Conservation (phyloP, 495 filamentous ascomycete genomes). For the Bombardia bombarda region DNA sequence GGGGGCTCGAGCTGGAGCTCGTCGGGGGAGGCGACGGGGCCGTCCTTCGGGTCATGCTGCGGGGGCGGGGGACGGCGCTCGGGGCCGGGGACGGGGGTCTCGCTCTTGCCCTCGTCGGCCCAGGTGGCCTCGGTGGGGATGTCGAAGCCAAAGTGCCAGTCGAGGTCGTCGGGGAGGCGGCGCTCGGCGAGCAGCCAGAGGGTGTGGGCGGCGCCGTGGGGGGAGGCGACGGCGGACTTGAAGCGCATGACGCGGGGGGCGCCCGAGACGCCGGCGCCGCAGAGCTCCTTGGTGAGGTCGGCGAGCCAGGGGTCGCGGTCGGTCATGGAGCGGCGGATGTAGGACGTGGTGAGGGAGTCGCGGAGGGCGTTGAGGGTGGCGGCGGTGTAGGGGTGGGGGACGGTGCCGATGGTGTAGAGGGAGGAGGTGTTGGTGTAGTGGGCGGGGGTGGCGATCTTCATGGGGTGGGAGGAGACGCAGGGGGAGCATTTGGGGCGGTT, state of each 20-base stretch:
- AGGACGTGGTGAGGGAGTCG: conserved; percentile 51
- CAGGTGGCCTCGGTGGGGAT: conserved; percentile 50
- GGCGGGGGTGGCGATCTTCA: conserved; percentile 50
- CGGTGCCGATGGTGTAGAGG: conserved; percentile 72
- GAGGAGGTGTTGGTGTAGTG: conserved; percentile 53
- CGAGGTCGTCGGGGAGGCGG: conserved; percentile 55
- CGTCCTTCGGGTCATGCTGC: conserved; percentile 32
- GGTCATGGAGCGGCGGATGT: conserved; percentile 67
- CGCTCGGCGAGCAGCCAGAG: conserved; percentile 79
- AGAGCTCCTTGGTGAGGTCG: conserved; percentile 61
- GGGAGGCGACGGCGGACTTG: conserved; percentile 73
- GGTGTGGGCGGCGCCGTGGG: conserved; percentile 46
- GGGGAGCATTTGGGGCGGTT: conserved; percentile 66
- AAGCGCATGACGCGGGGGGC: conserved; percentile 59
- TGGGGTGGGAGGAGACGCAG: conserved; percentile 53
- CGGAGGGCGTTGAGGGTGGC: conserved; percentile 46
- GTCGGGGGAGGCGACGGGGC: conserved; percentile 41
- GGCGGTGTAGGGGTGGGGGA: conserved; percentile 87
- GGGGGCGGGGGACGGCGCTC: conserved; percentile 29
- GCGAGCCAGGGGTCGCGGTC: conserved; percentile 74
- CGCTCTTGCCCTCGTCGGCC: conserved; percentile 38
- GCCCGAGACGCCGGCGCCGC: conserved; percentile 51
- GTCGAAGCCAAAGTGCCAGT: conserved; percentile 85
- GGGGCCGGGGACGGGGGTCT: conserved; percentile 39
- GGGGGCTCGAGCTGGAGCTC: conserved; percentile 47